A percentile compares a stretch with the other conserved stretches of the same genome.
Evolutionary conservation across 2,329 filamentous ascomycete species (phyloP).

Genomic region (Ascochyta fabae): DNA sequence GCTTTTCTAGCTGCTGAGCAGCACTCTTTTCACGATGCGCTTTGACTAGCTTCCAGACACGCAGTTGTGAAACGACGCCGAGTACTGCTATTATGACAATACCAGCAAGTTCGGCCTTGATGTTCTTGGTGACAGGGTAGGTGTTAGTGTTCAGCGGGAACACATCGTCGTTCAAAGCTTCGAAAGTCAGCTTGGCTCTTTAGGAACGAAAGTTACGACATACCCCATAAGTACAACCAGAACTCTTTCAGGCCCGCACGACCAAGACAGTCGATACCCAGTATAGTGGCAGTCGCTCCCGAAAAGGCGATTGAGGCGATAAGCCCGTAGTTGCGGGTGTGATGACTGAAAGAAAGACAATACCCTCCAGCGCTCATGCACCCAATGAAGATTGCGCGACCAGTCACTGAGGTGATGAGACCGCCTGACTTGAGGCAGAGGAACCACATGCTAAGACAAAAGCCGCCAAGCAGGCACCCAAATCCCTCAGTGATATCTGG

Average conservation of each 20-base stretch:
- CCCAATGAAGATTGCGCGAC: constrained; percentile 77
- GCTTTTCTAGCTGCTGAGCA: constrained; percentile 56
- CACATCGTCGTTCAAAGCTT: constrained; percentile 72
- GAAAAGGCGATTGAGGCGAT: constrained; percentile 80
- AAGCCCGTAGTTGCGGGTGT: constrained; percentile 78
- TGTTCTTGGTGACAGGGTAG: constrained; percentile 86
- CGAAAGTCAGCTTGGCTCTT: constrained; percentile 19
- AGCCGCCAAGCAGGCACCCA: constrained; percentile 87
- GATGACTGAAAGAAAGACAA: constrained; percentile 72
- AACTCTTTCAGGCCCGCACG: constrained; percentile 93
- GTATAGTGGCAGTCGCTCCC: constrained; percentile 77
- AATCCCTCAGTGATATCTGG: constrained; percentile 82
- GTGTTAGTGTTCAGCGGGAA: constrained; percentile 79
- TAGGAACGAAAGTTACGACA: constrained; percentile 31
- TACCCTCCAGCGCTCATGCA: constrained; percentile 73
- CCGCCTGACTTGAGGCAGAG: constrained; percentile 79
- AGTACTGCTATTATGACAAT: constrained; percentile 76
- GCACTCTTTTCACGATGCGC: constrained; percentile 57
- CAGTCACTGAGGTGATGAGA: constrained; percentile 66
- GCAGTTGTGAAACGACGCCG: constrained; percentile 83
- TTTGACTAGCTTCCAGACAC: constrained; percentile 81
- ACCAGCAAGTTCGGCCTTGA: constrained; percentile 81
- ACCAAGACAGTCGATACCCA: constrained; percentile 92
- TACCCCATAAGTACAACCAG: constrained; percentile 89
- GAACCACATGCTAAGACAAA: constrained; percentile 89